Evolutionary conservation across 129 eudicot genomes (phyloP).

Genomic region (Calendula officinalis): DNA sequence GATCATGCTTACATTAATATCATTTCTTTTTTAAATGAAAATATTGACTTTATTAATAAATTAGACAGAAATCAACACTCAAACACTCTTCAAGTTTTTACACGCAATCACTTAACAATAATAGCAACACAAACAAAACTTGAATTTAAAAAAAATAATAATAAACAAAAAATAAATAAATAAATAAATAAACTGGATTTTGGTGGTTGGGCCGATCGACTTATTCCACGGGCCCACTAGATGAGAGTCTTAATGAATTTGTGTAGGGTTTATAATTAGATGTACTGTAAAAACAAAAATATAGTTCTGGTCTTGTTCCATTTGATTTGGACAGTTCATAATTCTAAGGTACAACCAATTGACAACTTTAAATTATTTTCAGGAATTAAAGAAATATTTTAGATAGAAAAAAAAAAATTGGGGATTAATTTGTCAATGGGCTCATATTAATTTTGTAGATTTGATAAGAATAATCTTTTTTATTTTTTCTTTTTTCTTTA

Average conservation of each 20-base stretch:
- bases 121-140: too few relatives aligned
- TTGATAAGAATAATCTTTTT: slow-evolving; percentile 10
- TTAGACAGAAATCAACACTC: slow-evolving; percentile 7
- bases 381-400: too few relatives aligned
- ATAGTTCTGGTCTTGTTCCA: slow-evolving; percentile 1
- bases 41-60: slow-evolving; percentile 16
- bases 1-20: slow-evolving; percentile 12
- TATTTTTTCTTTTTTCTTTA: not conserved
- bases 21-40: slow-evolving; percentile 2
- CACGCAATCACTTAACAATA: too few relatives aligned
- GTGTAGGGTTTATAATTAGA: too few relatives aligned
- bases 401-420: not conserved
- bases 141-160: too few relatives aligned
- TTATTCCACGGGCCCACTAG: too few relatives aligned
- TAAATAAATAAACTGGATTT: too few relatives aligned
- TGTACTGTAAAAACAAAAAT: not conserved
- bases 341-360: not conserved
- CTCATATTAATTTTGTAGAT: not conserved
- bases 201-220: too few relatives aligned
- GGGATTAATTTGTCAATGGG: not conserved
- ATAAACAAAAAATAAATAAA: too few relatives aligned
- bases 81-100: too few relatives aligned
- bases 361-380: not conserved
- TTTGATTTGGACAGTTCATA: not conserved
- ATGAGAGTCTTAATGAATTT: too few relatives aligned